Evolutionary conservation across 257 asterid species (phyloP).

Genomic region (Jacaranda copaia): DNA sequence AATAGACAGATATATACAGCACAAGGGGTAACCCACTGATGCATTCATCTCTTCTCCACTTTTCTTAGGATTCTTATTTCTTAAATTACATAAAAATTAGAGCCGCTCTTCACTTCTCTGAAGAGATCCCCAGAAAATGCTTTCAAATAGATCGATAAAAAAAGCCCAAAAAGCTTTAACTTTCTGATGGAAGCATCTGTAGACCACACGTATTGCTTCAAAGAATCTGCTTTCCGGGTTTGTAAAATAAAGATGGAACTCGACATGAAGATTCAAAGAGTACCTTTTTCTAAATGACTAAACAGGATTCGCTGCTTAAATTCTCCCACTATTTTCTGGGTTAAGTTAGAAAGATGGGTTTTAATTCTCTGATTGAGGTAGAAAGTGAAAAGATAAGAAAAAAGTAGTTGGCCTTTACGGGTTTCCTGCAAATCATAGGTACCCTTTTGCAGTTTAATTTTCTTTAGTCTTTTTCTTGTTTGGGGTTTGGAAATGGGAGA

Average conservation of each 20-base stretch:
- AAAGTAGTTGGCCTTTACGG: slow-evolving; percentile 14
- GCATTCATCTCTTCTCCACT: not conserved
- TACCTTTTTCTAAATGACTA: not conserved
- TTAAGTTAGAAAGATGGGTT: not conserved
- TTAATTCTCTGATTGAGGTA: not conserved
- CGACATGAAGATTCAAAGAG: not conserved
- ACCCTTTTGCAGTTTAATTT: not conserved
- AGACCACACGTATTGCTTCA: not conserved
- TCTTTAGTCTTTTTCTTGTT: not conserved
- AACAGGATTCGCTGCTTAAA: not conserved
- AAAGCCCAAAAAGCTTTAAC: not conserved
- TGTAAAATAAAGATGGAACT: not conserved
- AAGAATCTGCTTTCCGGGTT: not conserved
- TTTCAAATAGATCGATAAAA: not conserved
- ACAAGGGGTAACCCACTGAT: not conserved
- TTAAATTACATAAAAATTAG: not conserved
- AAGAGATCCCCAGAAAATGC: not conserved
- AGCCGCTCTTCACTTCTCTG: not conserved
- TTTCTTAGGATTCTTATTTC: not conserved
- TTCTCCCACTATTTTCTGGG: not conserved
- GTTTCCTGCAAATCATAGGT: not conserved
- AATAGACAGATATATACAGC: not conserved
- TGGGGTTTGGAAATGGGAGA: not conserved
- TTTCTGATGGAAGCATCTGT: not conserved
- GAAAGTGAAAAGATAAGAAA: not conserved